These are phyloP conservation scores for Ulmus americana DNA, from an alignment of 331 rosid genomes.

Conservation along the genomic window DNA sequence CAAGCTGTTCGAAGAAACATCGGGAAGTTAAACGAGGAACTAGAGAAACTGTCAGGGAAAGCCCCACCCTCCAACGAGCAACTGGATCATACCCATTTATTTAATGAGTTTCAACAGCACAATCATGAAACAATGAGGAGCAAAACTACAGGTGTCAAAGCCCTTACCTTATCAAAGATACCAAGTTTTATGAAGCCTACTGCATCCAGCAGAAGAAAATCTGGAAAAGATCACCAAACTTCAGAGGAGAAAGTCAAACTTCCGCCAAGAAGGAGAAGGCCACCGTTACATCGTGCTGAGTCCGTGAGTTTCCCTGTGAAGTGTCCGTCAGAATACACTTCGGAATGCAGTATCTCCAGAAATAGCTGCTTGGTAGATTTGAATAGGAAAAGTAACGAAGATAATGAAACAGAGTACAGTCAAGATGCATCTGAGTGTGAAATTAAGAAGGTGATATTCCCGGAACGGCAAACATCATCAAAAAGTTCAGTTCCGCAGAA, in stretches of 20 bases:
- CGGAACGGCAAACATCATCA: slow-evolving; percentile 23
- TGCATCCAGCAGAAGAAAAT: slow-evolving; percentile 28
- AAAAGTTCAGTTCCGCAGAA: slow-evolving; percentile 15
- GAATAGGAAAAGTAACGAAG: slow-evolving; percentile 22
- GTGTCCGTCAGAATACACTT: slow-evolving; percentile 19
- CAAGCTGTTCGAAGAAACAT: slow-evolving; percentile 26
- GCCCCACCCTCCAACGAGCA: slow-evolving; percentile 16
- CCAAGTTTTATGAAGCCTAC: slow-evolving; percentile 43
- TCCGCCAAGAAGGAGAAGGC: slow-evolving; percentile 27
- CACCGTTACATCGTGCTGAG: slow-evolving; percentile 26
- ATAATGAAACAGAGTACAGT: slow-evolving; percentile 29
- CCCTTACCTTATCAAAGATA: slow-evolving; percentile 13
- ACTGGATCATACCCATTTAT: slow-evolving; percentile 19
- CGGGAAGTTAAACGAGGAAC: slow-evolving; percentile 22
- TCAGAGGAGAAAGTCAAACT: slow-evolving; percentile 18
- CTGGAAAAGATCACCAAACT: slow-evolving; percentile 15
- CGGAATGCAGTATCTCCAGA: slow-evolving; percentile 28
- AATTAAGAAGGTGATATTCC: slow-evolving; percentile 12
- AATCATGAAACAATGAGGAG: slow-evolving; percentile 10
- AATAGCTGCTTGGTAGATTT: slow-evolving; percentile 29
- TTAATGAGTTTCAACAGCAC: slow-evolving; percentile 2
- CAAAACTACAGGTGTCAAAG: slow-evolving; percentile 5
- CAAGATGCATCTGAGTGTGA: slow-evolving; percentile 32
- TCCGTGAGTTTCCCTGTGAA: slow-evolving; percentile 32
- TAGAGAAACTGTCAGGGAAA: slow-evolving; percentile 18